Evolutionary conservation across 1,284 basidiomycete species (phyloP).

Genomic region (Thecaphora frezii): DNA sequence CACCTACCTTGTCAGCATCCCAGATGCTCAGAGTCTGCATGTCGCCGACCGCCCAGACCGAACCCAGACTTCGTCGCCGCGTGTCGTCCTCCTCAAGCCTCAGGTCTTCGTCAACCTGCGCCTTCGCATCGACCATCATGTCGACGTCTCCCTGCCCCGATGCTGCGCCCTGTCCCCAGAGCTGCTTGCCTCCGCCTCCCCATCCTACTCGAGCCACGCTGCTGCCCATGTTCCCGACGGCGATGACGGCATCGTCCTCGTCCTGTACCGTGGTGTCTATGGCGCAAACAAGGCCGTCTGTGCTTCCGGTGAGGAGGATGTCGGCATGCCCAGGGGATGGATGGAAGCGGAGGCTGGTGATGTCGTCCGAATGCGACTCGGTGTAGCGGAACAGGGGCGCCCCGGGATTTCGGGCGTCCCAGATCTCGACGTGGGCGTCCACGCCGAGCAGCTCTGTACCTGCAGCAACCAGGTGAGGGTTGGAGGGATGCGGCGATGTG

Average conservation of each 20-base stretch:
- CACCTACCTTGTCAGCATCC: conserved; percentile 43
- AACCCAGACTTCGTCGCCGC: conserved; percentile 33
- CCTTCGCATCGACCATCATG: neutral
- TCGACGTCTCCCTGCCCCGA: neutral
- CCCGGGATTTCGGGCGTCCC: conserved; percentile 36
- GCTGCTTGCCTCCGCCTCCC: conserved; percentile 5
- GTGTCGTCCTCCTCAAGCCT: conserved; percentile 22
- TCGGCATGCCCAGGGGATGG: conserved; percentile 14
- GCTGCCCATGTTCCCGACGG: conserved; percentile 52
- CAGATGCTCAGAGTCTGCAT: conserved; percentile 56
- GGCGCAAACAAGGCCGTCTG: conserved; percentile 51
- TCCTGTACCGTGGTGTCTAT: conserved; percentile 43
- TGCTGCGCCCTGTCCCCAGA: neutral
- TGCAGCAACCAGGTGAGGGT: conserved; percentile 34
- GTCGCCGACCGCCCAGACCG: conserved; percentile 51
- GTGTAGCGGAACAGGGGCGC: conserved; percentile 44
- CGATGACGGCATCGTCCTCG: conserved; percentile 56
- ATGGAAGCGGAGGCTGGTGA: conserved; percentile 49
- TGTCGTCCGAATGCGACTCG: conserved; percentile 56
- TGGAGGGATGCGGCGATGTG: conserved; percentile 9
- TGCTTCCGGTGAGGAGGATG: conserved; percentile 49
- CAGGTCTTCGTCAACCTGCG: conserved; percentile 21
- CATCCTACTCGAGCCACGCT: conserved; percentile 51
- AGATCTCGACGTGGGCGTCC: conserved; percentile 51
- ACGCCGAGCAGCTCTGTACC: conserved; percentile 51